A percentile compares a stretch with the other conserved stretches of the same genome.
These are phyloP conservation scores for Sporothrix inflata DNA, from an alignment of 2,329 filamentous ascomycete genomes.

Conservation along the genomic window DNA sequence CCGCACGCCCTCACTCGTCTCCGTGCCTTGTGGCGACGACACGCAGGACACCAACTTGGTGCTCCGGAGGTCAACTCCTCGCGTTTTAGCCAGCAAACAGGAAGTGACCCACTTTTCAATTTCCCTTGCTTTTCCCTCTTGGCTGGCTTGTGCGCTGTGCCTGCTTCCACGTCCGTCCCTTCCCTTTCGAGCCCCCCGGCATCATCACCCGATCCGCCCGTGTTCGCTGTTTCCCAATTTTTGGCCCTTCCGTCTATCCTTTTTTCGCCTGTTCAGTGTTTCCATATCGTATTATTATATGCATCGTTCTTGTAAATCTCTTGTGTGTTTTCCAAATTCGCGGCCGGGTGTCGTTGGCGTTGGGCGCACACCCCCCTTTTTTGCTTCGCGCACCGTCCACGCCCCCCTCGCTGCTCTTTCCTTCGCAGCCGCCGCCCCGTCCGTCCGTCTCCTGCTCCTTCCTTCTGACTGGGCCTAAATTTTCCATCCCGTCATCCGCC, in stretches of 20 bases:
- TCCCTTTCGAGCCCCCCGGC: conserved; percentile 34
- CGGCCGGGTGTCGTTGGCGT: neutral
- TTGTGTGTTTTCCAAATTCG: neutral
- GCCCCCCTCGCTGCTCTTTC: conserved; percentile 15
- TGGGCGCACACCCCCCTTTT: conserved; percentile 19
- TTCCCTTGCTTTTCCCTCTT: conserved; percentile 2
- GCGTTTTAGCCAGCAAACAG: conserved; percentile 24
- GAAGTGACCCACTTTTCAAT: conserved; percentile 23
- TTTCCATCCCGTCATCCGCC: conserved; percentile 35
- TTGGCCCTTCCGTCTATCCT: neutral
- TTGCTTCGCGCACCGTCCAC: conserved; percentile 14
- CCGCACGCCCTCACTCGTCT: conserved; percentile 6
- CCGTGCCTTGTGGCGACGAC: conserved; percentile 21
- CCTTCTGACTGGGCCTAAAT: conserved; percentile 26
- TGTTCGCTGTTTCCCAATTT: conserved; percentile 27
- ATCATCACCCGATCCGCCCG: conserved; percentile 38
- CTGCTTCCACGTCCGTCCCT: conserved; percentile 30
- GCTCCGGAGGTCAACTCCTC: conserved; percentile 8
- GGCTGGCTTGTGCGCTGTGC: conserved; percentile 18
- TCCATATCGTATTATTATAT: conserved; percentile 1
- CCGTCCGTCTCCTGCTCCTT: conserved; percentile 28
- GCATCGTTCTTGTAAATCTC: neutral
- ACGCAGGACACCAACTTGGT: conserved; percentile 9
- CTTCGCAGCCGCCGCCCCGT: conserved; percentile 31
- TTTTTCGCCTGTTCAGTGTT: neutral